phyloP scores from a whole-genome alignment of 108 stramenopile genomes.

The Skeletonema menzelii region DNA sequence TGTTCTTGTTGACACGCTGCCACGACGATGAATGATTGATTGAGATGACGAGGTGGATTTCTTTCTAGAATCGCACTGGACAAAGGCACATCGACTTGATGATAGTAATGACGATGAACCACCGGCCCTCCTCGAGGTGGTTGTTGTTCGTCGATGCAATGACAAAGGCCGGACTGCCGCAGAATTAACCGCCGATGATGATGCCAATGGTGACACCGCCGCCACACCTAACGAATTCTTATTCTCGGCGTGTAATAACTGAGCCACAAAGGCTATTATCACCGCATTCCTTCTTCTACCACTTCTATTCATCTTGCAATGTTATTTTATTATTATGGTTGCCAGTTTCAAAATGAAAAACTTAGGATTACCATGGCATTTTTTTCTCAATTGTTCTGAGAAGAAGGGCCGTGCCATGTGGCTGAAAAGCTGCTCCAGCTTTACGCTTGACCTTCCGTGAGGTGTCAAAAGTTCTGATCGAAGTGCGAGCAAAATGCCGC shows the following conservation, averaged over 20 bases:
- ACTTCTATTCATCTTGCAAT: neutral
- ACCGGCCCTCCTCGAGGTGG: neutral
- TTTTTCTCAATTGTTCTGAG: no score
- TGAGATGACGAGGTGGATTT: neutral
- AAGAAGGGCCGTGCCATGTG: no score
- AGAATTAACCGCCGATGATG: neutral
- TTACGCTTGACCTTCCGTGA: no score
- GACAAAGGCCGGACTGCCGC: neutral
- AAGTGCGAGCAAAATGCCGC: no score
- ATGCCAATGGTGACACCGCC: neutral
- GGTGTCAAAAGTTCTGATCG: no score
- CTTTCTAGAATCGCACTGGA: neutral
- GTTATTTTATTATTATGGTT: neutral
- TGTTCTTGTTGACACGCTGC: neutral
- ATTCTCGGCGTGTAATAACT: neutral
- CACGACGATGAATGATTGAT: neutral
- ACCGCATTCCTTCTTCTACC: neutral
- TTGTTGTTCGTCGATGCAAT: neutral
- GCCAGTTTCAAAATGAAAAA: no score
- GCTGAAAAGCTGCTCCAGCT: no score
- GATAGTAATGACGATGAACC: neutral
- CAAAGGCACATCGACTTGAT: neutral
- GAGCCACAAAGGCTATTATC: slow-evolving; percentile 1
- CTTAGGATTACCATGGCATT: no score
- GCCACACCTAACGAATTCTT: neutral